Evolutionary conservation across 1,139 yeast species (phyloP).

Genomic region (Kluyveromyces sp.): DNA sequence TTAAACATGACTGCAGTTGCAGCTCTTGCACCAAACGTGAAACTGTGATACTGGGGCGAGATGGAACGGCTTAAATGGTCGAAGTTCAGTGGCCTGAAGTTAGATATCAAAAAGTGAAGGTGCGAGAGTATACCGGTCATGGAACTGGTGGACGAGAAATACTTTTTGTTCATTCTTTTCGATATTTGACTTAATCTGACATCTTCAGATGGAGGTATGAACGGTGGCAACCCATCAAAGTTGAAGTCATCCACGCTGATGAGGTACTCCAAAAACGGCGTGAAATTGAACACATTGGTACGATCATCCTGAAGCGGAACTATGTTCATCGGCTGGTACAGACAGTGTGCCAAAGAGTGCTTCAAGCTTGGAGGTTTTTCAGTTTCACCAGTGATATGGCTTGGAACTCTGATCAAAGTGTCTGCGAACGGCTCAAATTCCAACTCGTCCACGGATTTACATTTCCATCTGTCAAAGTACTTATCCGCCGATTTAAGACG

Average conservation of each 20-base stretch:
- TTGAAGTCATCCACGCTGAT: slow-evolving; percentile 65
- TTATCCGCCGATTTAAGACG: neutral
- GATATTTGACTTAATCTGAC: slow-evolving; percentile 45
- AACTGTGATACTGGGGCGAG: slow-evolving; percentile 19
- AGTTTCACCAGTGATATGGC: neutral
- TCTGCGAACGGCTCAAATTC: neutral
- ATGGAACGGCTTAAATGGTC: slow-evolving; percentile 5
- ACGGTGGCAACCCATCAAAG: slow-evolving; percentile 49
- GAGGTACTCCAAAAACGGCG: slow-evolving; percentile 53
- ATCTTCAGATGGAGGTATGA: slow-evolving; percentile 67
- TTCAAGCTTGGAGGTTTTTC: slow-evolving; percentile 42
- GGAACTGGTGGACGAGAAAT: slow-evolving; percentile 79
- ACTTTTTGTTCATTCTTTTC: slow-evolving; percentile 36
- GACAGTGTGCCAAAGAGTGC: slow-evolving; percentile 58
- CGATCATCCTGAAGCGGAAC: slow-evolving; percentile 75
- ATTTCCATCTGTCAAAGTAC: neutral
- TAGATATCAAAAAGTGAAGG: slow-evolving; percentile 62
- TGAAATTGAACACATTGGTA: slow-evolving; percentile 64
- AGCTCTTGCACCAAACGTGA: slow-evolving; percentile 35
- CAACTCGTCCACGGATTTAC: neutral
- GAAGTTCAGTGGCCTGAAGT: slow-evolving; percentile 36
- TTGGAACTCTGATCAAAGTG: neutral
- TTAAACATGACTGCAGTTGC: slow-evolving; percentile 41
- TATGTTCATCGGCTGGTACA: slow-evolving; percentile 71
- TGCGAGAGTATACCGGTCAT: slow-evolving; percentile 73